Conservation (phyloP, 306 rosid genomes). For the barrel medic (Medicago truncatula) region DNA sequence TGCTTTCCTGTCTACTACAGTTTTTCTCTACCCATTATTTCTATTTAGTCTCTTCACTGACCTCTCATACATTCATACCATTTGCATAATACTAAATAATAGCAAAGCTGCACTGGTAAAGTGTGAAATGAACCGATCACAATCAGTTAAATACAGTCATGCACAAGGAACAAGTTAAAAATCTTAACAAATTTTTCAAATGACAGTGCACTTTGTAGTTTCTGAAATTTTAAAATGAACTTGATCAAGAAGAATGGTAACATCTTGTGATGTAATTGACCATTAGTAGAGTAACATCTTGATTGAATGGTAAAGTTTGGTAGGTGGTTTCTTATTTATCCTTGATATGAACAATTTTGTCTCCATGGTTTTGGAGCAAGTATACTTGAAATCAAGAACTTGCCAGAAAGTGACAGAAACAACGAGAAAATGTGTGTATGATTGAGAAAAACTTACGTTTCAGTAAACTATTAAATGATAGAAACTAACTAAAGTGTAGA, state of each 20-base stretch:
- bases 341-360: slow-evolving; percentile 27
- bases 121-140: neutral
- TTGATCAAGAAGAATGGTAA: slow-evolving; percentile 5
- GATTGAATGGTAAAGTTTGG: slow-evolving; percentile 26
- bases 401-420: slow-evolving; percentile 3
- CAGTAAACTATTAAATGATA: neutral
- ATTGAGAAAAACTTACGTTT: neutral
- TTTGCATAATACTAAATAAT: neutral
- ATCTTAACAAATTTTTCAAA: slow-evolving; percentile 8
- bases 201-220: slow-evolving; percentile 9
- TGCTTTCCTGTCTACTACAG: neutral
- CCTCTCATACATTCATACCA: slow-evolving; percentile 2
- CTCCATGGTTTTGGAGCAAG: slow-evolving; percentile 31
- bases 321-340: slow-evolving; percentile 27
- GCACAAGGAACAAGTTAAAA: slow-evolving; percentile 29
- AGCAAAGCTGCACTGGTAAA: neutral
- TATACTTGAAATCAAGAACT: neutral
- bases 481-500: neutral
- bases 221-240: slow-evolving; percentile 17
- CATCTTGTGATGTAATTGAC: slow-evolving; percentile 16
- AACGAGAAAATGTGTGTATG: neutral
- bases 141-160: neutral
- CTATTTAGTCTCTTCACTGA: neutral
- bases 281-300: slow-evolving; percentile 36
- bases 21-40: slow-evolving; percentile 15